Evolutionary conservation across 495 filamentous ascomycete genomes (phyloP).

Genomic region (Parathielavia appendiculata): DNA sequence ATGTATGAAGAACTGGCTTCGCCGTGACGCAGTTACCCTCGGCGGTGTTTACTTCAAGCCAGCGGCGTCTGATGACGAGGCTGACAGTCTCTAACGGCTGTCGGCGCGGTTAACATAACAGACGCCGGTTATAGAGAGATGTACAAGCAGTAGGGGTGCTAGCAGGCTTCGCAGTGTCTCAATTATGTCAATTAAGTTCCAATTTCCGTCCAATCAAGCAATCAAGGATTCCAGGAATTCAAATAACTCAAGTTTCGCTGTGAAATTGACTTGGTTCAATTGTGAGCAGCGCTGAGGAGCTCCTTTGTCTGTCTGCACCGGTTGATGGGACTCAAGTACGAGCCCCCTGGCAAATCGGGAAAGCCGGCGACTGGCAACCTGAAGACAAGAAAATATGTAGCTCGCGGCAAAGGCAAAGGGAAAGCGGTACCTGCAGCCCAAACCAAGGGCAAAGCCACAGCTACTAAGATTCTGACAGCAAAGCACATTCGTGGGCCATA

Average conservation of each 20-base stretch:
- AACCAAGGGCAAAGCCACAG: too few species aligned
- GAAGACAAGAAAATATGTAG: too few species aligned
- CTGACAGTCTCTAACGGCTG: not conserved
- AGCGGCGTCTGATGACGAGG: not conserved
- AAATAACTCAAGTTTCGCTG: not conserved
- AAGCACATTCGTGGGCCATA: too few species aligned
- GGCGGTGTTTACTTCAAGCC: not conserved
- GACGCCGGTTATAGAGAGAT: too few species aligned
- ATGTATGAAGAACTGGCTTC: not conserved
- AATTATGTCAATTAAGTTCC: not conserved
- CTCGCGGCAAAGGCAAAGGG: too few species aligned
- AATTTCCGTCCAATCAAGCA: not conserved
- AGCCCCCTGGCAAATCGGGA: too few species aligned
- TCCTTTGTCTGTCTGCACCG: too few species aligned
- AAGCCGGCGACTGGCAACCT: too few species aligned
- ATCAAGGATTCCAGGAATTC: not conserved
- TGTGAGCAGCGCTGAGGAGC: not conserved
- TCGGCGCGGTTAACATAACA: not conserved
- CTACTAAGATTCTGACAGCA: too few species aligned
- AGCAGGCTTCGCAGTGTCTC: not conserved
- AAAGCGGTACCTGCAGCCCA: too few species aligned
- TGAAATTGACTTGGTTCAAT: not conserved
- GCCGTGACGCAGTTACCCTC: not conserved
- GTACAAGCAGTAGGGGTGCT: too few species aligned
- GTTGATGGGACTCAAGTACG: not conserved